A percentile compares a stretch with the other conserved stretches of the same genome.
These are phyloP conservation scores for Nigrospora osmanthi DNA, from an alignment of 2,329 filamentous ascomycete species.

Conservation along the genomic window DNA sequence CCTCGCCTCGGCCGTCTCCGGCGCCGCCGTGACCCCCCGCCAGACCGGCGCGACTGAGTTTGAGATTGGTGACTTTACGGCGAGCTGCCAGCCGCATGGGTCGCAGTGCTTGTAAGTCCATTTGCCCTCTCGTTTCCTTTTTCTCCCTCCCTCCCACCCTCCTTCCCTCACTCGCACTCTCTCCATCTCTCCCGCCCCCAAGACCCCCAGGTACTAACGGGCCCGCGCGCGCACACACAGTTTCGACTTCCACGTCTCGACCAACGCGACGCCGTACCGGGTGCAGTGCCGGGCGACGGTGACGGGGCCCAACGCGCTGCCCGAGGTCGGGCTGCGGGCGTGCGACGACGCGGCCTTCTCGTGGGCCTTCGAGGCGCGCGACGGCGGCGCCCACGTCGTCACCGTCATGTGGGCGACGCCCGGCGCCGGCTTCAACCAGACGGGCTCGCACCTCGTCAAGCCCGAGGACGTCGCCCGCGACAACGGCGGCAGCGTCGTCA, in stretches of 20 bases:
- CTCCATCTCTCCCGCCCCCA: not conserved
- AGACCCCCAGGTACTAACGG: not conserved
- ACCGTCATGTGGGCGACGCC: not conserved
- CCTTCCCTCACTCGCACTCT: not conserved
- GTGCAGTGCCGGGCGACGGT: not conserved
- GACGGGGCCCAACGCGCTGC: not conserved
- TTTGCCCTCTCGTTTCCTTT: no score
- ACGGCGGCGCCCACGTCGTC: not conserved
- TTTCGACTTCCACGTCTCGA: not conserved
- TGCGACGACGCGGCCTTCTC: conserved; percentile 1
- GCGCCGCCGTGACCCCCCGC: not conserved
- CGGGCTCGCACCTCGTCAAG: not conserved
- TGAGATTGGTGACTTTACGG: not conserved
- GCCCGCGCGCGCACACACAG: not conserved
- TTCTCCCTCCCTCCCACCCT: no score
- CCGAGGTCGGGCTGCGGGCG: not conserved
- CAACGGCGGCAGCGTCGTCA: not conserved
- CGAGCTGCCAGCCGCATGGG: conserved; percentile 1
- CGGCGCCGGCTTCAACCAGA: not conserved
- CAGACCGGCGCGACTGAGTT: not conserved
- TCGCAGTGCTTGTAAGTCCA: not conserved
- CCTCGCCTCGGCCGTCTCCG: not conserved
- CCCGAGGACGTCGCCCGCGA: not conserved
- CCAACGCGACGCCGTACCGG: not conserved
- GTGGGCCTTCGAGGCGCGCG: not conserved